A percentile compares a stretch with the other conserved stretches of the same genome.
These are phyloP conservation scores for Phytophthora pini DNA, from an alignment of 352 stramenopile species.

Conservation along the genomic window DNA sequence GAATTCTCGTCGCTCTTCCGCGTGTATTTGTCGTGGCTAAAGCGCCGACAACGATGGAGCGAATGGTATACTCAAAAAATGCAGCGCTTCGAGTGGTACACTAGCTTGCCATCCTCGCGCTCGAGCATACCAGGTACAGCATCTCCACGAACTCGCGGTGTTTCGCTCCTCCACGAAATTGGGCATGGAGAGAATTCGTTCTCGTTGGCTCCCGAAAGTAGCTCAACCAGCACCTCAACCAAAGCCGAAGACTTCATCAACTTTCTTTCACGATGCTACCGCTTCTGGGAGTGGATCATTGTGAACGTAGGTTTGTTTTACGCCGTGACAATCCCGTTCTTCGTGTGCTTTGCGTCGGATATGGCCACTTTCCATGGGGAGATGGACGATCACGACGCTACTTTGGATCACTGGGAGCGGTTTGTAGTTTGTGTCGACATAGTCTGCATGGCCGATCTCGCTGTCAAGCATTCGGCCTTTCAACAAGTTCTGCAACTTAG, in stretches of 20 bases:
- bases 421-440: constrained; percentile 53
- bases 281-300: constrained; percentile 62
- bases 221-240: constrained; percentile 10
- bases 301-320: constrained; percentile 64
- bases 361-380: constrained; percentile 26
- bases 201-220: constrained; percentile 3
- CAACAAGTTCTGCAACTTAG: constrained; percentile 47
- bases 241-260: constrained; percentile 65
- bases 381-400: background rate
- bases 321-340: constrained; percentile 59
- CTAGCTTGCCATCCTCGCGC: constrained; percentile 8
- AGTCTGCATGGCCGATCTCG: constrained; percentile 59
- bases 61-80: constrained; percentile 10
- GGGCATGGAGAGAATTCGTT: too few species aligned
- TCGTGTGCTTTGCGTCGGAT: constrained; percentile 65
- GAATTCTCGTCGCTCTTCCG: constrained; percentile 66
- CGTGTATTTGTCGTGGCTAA: constrained; percentile 55
- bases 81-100: constrained; percentile 13
- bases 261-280: constrained; percentile 51
- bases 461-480: constrained; percentile 66
- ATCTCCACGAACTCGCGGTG: too few species aligned
- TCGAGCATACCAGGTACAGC: background rate
- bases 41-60: constrained; percentile 18
- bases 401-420: constrained; percentile 39
- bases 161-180: constrained; percentile 22